Evolutionary conservation across 306 rosid genomes (phyloP).

Genomic region (Fagus sylvatica): DNA sequence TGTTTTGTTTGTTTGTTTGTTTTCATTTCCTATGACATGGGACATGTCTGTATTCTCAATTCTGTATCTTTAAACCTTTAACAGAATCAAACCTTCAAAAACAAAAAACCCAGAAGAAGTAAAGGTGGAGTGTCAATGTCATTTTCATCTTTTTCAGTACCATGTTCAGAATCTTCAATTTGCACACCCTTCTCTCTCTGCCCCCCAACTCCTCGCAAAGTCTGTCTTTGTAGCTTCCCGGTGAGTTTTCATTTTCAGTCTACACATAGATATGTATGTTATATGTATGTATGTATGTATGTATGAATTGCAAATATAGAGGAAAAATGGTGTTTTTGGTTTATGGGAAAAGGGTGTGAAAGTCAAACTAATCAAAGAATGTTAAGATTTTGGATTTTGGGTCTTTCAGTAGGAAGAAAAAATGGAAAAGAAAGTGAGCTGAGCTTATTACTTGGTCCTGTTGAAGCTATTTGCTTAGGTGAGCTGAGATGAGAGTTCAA

Average conservation of each 20-base stretch:
- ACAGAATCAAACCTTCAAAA: neutral
- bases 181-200: constrained; percentile 28
- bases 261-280: neutral
- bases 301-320: neutral
- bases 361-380: neutral
- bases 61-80: neutral
- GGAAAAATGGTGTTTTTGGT: neutral
- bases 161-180: constrained; percentile 34
- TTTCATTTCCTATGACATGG: neutral
- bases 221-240: constrained; percentile 26
- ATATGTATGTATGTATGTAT: neutral
- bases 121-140: constrained; percentile 38
- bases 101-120: neutral
- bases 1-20: no score
- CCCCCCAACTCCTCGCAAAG: constrained; percentile 32
- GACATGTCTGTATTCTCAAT: neutral
- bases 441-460: neutral
- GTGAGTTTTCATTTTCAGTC: constrained; percentile 30
- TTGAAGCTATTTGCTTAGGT: neutral
- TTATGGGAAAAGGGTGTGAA: neutral
- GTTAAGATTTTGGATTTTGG: neutral
- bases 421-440: neutral
- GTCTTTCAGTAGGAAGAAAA: neutral
- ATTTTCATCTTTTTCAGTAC: constrained; percentile 30
- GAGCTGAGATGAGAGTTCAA: neutral